phyloP scores from a whole-genome alignment of 2,329 filamentous ascomycete species.

The Penicillium aurantiogriseum region DNA sequence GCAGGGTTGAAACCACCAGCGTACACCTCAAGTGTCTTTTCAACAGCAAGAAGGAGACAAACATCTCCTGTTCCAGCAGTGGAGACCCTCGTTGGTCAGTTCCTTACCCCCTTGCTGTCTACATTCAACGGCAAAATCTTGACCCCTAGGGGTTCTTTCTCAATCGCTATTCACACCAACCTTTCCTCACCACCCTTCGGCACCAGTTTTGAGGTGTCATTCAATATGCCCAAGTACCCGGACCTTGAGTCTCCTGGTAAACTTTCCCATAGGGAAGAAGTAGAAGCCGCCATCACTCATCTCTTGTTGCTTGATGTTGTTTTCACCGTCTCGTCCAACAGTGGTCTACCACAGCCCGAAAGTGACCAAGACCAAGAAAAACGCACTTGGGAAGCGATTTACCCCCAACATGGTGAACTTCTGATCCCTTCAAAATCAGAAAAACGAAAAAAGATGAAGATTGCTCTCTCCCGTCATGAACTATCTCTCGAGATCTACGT shows the following conservation, averaged over 20 bases:
- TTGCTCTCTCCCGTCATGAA: slow-evolving; percentile 29
- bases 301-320: slow-evolving; percentile 42
- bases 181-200: slow-evolving; percentile 35
- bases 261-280: slow-evolving; percentile 36
- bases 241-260: slow-evolving; percentile 34
- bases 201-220: slow-evolving; percentile 40
- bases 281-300: slow-evolving; percentile 35
- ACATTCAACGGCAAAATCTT: slow-evolving; percentile 40
- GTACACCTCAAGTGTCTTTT: slow-evolving; percentile 28
- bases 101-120: slow-evolving; percentile 46
- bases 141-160: slow-evolving; percentile 37
- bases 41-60: slow-evolving; percentile 20
- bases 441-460: slow-evolving; percentile 34
- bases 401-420: slow-evolving; percentile 39
- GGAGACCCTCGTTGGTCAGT: slow-evolving; percentile 44
- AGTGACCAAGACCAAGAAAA: not conserved
- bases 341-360: not conserved
- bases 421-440: slow-evolving; percentile 18
- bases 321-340: slow-evolving; percentile 27
- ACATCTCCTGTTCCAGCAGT: slow-evolving; percentile 21
- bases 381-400: slow-evolving; percentile 30
- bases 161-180: slow-evolving; percentile 39
- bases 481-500: slow-evolving; percentile 26
- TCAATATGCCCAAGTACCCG: slow-evolving; percentile 32
- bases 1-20: slow-evolving; percentile 33